Percentiles rank a stretch among this genome's conserved stretches.
Conservation (phyloP, 2,329 filamentous ascomycete species). For the Aspergillus brunneoviolaceus region DNA sequence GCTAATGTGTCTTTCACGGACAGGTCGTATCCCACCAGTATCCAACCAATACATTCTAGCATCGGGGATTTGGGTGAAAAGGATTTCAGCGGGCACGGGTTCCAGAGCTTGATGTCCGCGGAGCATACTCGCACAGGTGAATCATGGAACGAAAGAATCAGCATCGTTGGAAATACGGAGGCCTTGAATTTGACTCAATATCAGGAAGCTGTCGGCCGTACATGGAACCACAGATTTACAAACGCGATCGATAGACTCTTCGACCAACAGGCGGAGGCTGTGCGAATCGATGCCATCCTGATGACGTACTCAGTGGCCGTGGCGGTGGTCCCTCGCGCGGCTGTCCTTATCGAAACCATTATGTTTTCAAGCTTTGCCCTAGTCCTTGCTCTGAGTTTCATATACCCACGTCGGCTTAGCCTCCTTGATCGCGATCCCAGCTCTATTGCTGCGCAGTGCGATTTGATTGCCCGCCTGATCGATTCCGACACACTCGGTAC, state of each 20-base stretch:
- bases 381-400: conserved; percentile 7
- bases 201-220: background rate
- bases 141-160: background rate
- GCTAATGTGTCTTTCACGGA: background rate
- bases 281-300: background rate
- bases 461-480: conserved; percentile 14
- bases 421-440: conserved; percentile 21
- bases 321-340: background rate
- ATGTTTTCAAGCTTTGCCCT: background rate
- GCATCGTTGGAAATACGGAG: background rate
- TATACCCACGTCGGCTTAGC: conserved; percentile 18
- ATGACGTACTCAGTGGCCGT: background rate
- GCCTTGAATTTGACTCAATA: background rate
- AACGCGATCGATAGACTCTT: conserved; percentile 2
- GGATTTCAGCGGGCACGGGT: background rate
- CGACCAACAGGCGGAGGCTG: background rate
- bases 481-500: conserved; percentile 4
- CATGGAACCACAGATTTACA: conserved; percentile 8
- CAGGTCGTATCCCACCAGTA: background rate
- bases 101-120: background rate
- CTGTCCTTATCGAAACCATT: background rate
- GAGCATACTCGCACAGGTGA: too few relatives aligned
- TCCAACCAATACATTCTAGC: background rate
- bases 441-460: conserved; percentile 22
- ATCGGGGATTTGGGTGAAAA: background rate